Evolutionary conservation across 139 green algal species (phyloP), one percentile per base, ranked within the genome.

Genomic region (Chlamydomonas incerta): DNA sequence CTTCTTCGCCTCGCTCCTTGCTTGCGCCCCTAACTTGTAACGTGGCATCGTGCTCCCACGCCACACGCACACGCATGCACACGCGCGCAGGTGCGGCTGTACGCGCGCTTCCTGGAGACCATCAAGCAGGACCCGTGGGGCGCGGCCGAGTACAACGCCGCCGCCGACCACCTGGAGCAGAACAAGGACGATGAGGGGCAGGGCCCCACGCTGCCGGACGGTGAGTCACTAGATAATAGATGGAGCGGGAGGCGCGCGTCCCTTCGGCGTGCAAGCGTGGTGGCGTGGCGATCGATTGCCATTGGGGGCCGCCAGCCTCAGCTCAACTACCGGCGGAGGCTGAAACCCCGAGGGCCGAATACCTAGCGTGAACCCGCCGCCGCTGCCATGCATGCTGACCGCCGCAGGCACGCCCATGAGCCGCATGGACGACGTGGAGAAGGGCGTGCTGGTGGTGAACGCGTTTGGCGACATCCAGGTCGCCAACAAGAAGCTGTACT

Each of bases 31-130:
- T n/a, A n/a, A n/a, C n/a, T n/a, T n/a, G n/a, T n/a, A n/a, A n/a
- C n/a, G n/a, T n/a, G n/a, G n/a, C n/a, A n/a, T n/a, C n/a, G n/a
- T n/a, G n/a, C n/a, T n/a, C n/a, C n/a, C n/a, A n/a, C n/a, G n/a
- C n/a, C n/a, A n/a, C n/a, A n/a, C 41, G 41, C 8, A 50, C 41
- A 50, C 41, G 41, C 41, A 50, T 8, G 41, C 41, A 50, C 41
- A 8, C 41, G 8, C 5, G 8, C 41, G 8, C 41, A 50, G 41
- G 76, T 83, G 47, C 76, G 76, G 14, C 60, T 83, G 76, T 83
- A 83, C 76, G 76, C 37, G 35, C 69, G 62, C 31, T 83, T 83
- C 76, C 63, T 83, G 26, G 76, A 83, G 35, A 83, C 76, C 28
- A 73, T 83, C 62, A 83, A 83, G 28, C 60, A 83, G 15, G 76